These are phyloP conservation scores for Quercus agrifolia DNA, from an alignment of 306 rosid genomes.

Conservation along the genomic window DNA sequence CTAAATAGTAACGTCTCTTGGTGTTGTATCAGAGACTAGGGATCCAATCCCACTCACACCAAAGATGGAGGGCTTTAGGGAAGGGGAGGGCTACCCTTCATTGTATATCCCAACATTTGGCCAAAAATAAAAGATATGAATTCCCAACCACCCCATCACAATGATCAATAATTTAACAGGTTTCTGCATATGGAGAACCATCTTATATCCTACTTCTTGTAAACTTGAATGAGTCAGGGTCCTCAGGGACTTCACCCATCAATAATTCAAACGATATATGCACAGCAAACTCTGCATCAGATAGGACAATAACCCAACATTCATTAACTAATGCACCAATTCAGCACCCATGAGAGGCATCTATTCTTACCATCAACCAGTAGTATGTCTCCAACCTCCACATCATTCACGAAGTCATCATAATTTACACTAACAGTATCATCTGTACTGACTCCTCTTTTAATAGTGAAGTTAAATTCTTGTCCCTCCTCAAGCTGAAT, in stretches of 20 bases:
- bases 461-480: conserved; percentile 78
- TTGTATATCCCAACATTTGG: too few relatives aligned
- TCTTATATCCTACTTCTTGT: neutral
- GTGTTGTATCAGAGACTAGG: too few relatives aligned
- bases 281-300: conserved; percentile 1
- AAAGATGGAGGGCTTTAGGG: too few relatives aligned
- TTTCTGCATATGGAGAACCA: neutral
- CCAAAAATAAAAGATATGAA: neutral
- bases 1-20: too few relatives aligned
- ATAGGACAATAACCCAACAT: neutral
- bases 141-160: neutral
- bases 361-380: conserved; percentile 76
- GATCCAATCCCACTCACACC: too few relatives aligned
- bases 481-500: conserved; percentile 72
- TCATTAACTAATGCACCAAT: conserved; percentile 5
- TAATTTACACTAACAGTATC: conserved; percentile 90
- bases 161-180: neutral
- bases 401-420: conserved; percentile 87
- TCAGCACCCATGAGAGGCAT: conserved; percentile 1
- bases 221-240: neutral
- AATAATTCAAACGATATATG: neutral
- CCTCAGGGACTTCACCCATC: neutral
- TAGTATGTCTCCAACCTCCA: conserved; percentile 77
- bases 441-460: conserved; percentile 70
- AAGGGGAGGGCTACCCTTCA: too few relatives aligned